Percentiles rank a stretch among this genome's conserved stretches.
phyloP scores from a whole-genome alignment of 352 stramenopile species.

The Pythium aphanidermatum region DNA sequence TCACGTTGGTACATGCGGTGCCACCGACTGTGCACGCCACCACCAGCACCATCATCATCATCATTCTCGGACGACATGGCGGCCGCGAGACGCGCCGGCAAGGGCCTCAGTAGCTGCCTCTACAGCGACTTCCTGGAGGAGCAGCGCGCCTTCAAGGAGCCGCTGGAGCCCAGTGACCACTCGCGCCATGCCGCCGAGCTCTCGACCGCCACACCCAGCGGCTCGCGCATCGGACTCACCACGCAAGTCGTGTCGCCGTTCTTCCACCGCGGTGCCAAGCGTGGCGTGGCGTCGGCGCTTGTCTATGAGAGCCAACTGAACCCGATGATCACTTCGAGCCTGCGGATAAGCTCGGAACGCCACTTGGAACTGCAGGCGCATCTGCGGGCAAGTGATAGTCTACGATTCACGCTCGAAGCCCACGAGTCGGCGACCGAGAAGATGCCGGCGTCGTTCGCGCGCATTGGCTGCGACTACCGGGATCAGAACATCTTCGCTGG shows the following conservation, averaged over 20 bases:
- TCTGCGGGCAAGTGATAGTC: conserved; percentile 38
- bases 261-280: conserved; percentile 62
- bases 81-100: conserved; percentile 25
- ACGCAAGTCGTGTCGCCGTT: conserved; percentile 61
- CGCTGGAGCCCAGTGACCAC: conserved; percentile 30
- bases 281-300: conserved; percentile 52
- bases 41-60: conserved; percentile 8
- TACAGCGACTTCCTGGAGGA: conserved; percentile 66
- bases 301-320: conserved; percentile 64
- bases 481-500: conserved; percentile 38
- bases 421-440: conserved; percentile 69
- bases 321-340: conserved; percentile 51
- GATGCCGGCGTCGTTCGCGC: conserved; percentile 56
- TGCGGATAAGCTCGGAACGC: conserved; percentile 65
- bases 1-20: background rate
- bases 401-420: conserved; percentile 71
- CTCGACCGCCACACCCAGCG: conserved; percentile 44
- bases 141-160: conserved; percentile 33
- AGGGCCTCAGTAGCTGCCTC: conserved; percentile 53
- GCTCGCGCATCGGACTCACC: conserved; percentile 42
- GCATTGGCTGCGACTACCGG: conserved; percentile 64
- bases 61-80: background rate
- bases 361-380: conserved; percentile 62
- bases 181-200: conserved; percentile 51
- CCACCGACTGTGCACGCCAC: conserved; percentile 5